Evolutionary conservation across 345 rosid genomes (phyloP).

Genomic region (Anacardium occidentale): DNA sequence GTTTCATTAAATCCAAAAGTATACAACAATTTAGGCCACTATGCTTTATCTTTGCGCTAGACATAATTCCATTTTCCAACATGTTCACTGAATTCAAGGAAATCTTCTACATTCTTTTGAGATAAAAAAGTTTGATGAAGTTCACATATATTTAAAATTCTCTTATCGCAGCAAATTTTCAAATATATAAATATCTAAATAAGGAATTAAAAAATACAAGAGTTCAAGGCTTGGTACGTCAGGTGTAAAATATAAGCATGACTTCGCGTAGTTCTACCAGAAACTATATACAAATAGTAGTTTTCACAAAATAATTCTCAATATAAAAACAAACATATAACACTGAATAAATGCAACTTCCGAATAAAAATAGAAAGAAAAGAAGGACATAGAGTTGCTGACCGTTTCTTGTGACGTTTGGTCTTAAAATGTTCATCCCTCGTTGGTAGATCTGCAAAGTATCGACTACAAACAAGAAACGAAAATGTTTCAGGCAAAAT

Average conservation of each 20-base stretch:
- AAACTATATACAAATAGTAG: background rate
- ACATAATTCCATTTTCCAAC: background rate
- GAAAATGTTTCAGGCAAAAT: background rate
- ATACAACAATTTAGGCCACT: background rate
- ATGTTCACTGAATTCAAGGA: background rate
- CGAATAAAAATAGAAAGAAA: background rate
- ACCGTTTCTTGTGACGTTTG: constrained; percentile 92
- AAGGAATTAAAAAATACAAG: too few species aligned
- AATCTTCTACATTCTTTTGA: background rate
- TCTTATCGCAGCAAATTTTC: background rate
- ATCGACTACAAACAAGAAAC: constrained; percentile 55
- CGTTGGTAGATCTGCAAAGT: constrained; percentile 58
- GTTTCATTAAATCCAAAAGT: too few species aligned
- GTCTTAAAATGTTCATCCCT: constrained; percentile 89
- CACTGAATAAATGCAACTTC: background rate
- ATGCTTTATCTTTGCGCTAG: background rate
- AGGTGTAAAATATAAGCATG: background rate
- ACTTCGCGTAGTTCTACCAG: background rate
- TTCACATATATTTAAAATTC: background rate
- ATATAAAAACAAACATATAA: background rate
- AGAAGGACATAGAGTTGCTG: background rate
- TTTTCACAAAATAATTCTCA: background rate
- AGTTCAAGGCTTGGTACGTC: background rate
- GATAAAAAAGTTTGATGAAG: background rate
- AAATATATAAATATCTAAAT: background rate